Evolutionary conservation across 1,284 basidiomycete species (phyloP).

Genomic region (Ustilago vetiveriae): DNA sequence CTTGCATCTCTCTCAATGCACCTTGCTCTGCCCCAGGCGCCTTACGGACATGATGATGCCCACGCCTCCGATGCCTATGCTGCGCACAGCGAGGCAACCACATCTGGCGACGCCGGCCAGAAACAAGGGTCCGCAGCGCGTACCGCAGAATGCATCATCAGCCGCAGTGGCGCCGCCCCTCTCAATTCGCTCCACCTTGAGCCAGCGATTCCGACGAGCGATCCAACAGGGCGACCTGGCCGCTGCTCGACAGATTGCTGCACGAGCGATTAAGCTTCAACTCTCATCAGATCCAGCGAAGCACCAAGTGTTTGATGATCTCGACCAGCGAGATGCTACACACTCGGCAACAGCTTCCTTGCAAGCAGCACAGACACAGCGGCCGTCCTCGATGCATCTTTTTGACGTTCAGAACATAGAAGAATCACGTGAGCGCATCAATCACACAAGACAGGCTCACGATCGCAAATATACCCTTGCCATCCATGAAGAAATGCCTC

Average conservation of each 20-base stretch:
- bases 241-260: slow-evolving; percentile 39
- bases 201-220: slow-evolving; percentile 52
- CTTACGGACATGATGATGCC: slow-evolving; percentile 6
- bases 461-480: slow-evolving; percentile 37
- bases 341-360: slow-evolving; percentile 21
- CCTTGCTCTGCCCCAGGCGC: no score
- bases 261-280: slow-evolving; percentile 31
- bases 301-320: neutral
- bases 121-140: neutral
- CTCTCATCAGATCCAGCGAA: neutral
- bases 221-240: slow-evolving; percentile 48
- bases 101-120: neutral
- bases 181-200: slow-evolving; percentile 27
- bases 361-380: slow-evolving; percentile 33
- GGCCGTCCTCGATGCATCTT: slow-evolving; percentile 24
- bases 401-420: slow-evolving; percentile 50
- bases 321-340: neutral
- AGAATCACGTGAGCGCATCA: slow-evolving; percentile 1
- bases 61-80: neutral
- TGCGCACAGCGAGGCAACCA: slow-evolving; percentile 10
- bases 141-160: neutral
- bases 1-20: no score
- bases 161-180: slow-evolving; percentile 9
- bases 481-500: slow-evolving; percentile 16
- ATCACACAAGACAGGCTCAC: slow-evolving; percentile 14